Conservation (phyloP, 2,329 filamentous ascomycete genomes). For the Lachnellula subtilissima region DNA sequence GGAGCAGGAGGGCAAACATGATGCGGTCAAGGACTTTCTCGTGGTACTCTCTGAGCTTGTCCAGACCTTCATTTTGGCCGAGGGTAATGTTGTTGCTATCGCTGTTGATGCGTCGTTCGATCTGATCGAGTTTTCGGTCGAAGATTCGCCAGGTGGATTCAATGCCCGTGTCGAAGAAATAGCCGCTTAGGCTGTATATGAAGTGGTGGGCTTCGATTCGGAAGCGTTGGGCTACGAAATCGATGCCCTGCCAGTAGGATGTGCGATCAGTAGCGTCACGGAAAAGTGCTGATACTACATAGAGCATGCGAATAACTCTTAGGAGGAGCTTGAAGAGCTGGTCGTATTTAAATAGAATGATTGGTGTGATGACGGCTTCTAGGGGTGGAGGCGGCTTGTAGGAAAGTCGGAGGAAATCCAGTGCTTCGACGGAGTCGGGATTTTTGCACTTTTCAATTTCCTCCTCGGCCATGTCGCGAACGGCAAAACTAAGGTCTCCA, state of each 20-base stretch:
- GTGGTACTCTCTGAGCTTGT: conserved; percentile 64
- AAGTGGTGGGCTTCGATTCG: conserved; percentile 77
- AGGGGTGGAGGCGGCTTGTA: conserved; percentile 74
- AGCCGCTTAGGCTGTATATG: conserved; percentile 64
- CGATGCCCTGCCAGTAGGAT: conserved; percentile 20
- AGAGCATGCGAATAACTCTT: conserved; percentile 72
- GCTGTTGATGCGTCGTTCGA: conserved; percentile 53
- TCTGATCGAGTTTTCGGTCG: conserved; percentile 55
- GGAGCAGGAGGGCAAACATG: conserved; percentile 66
- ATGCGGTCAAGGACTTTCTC: conserved; percentile 71
- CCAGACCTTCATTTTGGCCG: conserved; percentile 54
- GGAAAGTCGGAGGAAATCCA: conserved; percentile 88
- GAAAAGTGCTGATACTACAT: conserved; percentile 63
- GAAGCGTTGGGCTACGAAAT: conserved; percentile 46
- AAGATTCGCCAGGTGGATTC: conserved; percentile 69
- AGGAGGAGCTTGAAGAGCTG: conserved; percentile 76
- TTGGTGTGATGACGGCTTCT: conserved; percentile 65
- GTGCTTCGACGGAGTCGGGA: conserved; percentile 73
- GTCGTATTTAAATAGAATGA: conserved; percentile 75
- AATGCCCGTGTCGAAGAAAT: conserved; percentile 78
- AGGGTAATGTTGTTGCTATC: conserved; percentile 35
- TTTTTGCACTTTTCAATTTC: conserved; percentile 83
- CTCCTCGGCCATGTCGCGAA: conserved; percentile 71
- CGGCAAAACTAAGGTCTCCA: conserved; percentile 73
- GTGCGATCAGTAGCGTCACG: conserved; percentile 46